Evolutionary conservation across 139 green algal genomes (phyloP).

Genomic region (Klebsormidium nitens): DNA sequence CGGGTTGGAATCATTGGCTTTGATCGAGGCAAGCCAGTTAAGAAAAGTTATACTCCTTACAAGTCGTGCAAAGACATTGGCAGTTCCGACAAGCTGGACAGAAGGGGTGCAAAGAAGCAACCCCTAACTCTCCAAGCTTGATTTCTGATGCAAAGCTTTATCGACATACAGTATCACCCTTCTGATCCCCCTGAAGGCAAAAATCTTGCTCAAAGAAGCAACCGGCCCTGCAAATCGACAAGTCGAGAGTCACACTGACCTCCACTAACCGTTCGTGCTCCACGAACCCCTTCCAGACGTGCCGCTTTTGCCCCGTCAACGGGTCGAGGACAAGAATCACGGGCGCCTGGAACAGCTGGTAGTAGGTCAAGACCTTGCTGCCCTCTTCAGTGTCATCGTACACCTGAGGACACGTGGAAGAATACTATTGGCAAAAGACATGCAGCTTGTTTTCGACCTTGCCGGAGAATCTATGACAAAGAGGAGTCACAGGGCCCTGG

Average conservation of each 20-base stretch:
- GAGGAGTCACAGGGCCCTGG: no score
- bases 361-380: conserved; percentile 51
- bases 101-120: background rate
- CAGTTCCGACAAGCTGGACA: no score
- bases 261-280: conserved; percentile 55
- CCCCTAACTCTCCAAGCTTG: background rate
- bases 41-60: no score
- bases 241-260: conserved; percentile 18
- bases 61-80: no score
- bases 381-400: conserved; percentile 52
- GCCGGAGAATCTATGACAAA: no score
- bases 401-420: conserved; percentile 23
- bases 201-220: background rate
- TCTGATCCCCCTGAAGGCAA: background rate
- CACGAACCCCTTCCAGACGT: conserved; percentile 59
- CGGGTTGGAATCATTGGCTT: no score
- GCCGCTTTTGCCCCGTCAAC: conserved; percentile 67
- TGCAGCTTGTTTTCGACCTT: no score
- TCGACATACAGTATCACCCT: background rate
- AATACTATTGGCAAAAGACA: conserved; percentile 1
- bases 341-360: conserved; percentile 55
- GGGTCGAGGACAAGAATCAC: conserved; percentile 68
- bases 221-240: background rate
- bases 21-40: no score
- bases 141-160: background rate